phyloP scores from a whole-genome alignment of 2,329 filamentous ascomycete genomes.

The Fusarium haematococcum region DNA sequence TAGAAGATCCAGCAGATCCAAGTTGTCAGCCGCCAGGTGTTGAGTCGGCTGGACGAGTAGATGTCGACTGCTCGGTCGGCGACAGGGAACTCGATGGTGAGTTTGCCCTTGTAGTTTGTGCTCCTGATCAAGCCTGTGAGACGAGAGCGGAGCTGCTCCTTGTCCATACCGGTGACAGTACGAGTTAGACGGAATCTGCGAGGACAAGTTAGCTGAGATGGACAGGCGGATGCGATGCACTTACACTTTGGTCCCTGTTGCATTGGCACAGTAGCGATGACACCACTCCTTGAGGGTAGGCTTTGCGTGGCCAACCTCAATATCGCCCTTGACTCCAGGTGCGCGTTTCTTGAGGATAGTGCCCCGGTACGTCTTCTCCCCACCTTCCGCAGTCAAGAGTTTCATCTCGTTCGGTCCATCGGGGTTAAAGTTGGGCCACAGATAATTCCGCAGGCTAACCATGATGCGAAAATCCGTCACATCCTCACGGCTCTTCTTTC shows the following conservation, averaged over 20 bases:
- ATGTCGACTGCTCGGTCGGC: slow-evolving; percentile 39
- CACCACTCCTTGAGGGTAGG: slow-evolving; percentile 36
- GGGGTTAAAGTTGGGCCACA: slow-evolving; percentile 33
- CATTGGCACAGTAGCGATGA: slow-evolving; percentile 36
- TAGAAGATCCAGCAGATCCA: slow-evolving; percentile 42
- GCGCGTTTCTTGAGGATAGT: slow-evolving; percentile 31
- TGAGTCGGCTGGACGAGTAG: slow-evolving; percentile 31
- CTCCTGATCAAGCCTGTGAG: slow-evolving; percentile 10
- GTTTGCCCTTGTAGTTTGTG: slow-evolving; percentile 36
- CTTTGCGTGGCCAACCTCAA: slow-evolving; percentile 35
- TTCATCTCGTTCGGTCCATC: background rate
- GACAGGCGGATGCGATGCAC: background rate
- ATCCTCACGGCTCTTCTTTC: slow-evolving; percentile 21
- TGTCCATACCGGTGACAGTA: slow-evolving; percentile 26
- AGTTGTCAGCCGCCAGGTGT: slow-evolving; percentile 28
- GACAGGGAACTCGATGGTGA: slow-evolving; percentile 30
- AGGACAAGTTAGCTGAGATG: background rate
- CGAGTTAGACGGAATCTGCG: slow-evolving; percentile 32
- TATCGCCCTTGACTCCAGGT: slow-evolving; percentile 24
- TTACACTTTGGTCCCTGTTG: slow-evolving; percentile 29
- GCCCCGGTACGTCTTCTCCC: slow-evolving; percentile 37
- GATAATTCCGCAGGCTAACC: slow-evolving; percentile 37
- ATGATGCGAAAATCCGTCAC: slow-evolving; percentile 36
- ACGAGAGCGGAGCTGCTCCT: background rate
- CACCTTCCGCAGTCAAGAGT: slow-evolving; percentile 27